Conservation (phyloP, 345 rosid genomes). For the Salix arbutifolia region DNA sequence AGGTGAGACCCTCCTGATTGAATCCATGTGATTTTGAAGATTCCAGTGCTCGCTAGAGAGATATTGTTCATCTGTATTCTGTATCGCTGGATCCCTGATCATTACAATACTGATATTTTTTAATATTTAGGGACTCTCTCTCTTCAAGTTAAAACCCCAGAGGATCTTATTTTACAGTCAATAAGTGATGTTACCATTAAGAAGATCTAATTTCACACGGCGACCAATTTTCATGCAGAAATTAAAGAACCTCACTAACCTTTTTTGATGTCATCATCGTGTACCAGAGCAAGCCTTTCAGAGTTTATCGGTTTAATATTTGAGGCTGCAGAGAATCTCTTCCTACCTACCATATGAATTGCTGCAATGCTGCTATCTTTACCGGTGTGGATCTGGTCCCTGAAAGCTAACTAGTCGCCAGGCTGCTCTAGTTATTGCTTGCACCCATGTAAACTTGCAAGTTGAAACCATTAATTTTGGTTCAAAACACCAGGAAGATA, state of each 20-base stretch:
- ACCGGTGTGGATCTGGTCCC: not conserved
- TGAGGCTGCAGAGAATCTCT: not conserved
- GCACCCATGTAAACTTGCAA: not conserved
- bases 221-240: not conserved
- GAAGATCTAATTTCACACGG: not conserved
- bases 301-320: not conserved
- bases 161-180: not conserved
- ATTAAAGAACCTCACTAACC: not conserved
- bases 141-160: not conserved
- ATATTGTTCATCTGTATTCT: not conserved
- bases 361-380: not conserved
- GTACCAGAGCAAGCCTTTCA: not conserved
- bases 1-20: constrained; percentile 12
- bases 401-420: not conserved
- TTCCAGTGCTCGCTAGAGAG: not conserved
- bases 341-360: not conserved
- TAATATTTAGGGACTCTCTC: not conserved
- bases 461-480: not conserved
- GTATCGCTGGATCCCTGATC: not conserved
- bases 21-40: constrained; percentile 15
- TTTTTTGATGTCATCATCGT: not conserved
- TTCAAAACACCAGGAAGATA: constrained; percentile 7
- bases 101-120: not conserved
- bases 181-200: not conserved
- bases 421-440: not conserved